Evolutionary conservation across 768 basidiomycete genomes (phyloP).

Genomic region (Leccinellum luteum): DNA sequence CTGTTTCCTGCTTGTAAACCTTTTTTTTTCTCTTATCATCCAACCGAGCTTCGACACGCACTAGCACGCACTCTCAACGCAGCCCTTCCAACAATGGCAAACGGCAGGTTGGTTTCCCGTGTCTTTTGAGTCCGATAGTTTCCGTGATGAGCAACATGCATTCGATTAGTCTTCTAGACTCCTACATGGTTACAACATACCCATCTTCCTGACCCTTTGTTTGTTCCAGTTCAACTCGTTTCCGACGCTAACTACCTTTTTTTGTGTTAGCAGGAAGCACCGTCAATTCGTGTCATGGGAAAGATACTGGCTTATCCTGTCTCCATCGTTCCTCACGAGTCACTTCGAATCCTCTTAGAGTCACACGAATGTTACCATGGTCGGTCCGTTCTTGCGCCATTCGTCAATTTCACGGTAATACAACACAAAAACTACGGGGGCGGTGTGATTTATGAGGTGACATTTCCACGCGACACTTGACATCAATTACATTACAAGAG

Average conservation of each 20-base stretch:
- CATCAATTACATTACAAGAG: not conserved
- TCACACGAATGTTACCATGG: not conserved
- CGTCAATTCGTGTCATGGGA: not conserved
- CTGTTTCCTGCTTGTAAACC: not conserved
- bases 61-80: not conserved
- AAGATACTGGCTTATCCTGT: not conserved
- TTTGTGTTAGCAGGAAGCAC: slow-evolving; percentile 4
- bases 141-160: slow-evolving; percentile 56
- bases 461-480: not conserved
- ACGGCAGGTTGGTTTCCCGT: slow-evolving; percentile 11
- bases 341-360: not conserved
- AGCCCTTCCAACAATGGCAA: not conserved
- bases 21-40: slow-evolving; percentile 1
- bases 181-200: slow-evolving; percentile 60
- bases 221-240: slow-evolving; percentile 2
- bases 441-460: slow-evolving; percentile 14
- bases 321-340: not conserved
- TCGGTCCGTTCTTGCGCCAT: slow-evolving; percentile 2
- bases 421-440: not conserved
- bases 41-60: not conserved
- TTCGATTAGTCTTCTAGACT: slow-evolving; percentile 97
- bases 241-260: slow-evolving; percentile 7
- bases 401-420: slow-evolving; percentile 2
- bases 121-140: not conserved
- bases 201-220: slow-evolving; percentile 19